Evolutionary conservation across 768 basidiomycete species (phyloP), one percentile per base, ranked within the genome.

Genomic region (Peribolospora baueri): DNA sequence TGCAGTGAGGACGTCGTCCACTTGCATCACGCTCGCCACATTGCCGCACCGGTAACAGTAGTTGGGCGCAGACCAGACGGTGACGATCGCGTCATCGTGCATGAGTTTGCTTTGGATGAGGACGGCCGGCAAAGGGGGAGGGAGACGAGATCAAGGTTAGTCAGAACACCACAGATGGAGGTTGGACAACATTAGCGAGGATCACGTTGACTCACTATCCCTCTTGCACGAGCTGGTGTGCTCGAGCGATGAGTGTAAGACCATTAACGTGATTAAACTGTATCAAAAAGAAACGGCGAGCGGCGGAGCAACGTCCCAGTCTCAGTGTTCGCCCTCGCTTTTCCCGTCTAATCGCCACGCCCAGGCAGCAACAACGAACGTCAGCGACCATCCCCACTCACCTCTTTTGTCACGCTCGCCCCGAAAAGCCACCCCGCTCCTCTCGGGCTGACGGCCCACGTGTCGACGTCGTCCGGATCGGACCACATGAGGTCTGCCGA

Each of bases 361-460:
- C 25, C 25, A 25, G 25, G 25, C 25, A 25, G 25, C 25, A 25
- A 25, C 25, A 25, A 25, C 25, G 25, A 25, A 25, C 25, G 25
- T 25, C 25, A 25, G 25, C 25, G 25, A 25, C 25, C 25, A 25
- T 25, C 25, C 25, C 25, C 25, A 62, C 69, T 45, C 51, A 83
- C 85, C 74, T 91, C 87, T 59, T 73, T 73, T 6, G 88, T 87
- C 0, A 95, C 84, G 54, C 73, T 78, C 10, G 74, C 79, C 5
- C 90, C 90, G 60, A 95, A 93, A 25, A 93, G 70, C 83, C 87
- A 97, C 0, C 91, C 91, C 5, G 91, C 91, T 14, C 91, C 91
- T 45, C 91, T 75, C 4, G 91, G 91, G 60, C 85, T 90, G 54
- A 95, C 85, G 4, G 87, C 90, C 91, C 91, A 97, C 46, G 82